Base-by-base conservation (phyloP, 2,329 filamentous ascomycete genomes). In the Claviceps arundinis region DNA sequence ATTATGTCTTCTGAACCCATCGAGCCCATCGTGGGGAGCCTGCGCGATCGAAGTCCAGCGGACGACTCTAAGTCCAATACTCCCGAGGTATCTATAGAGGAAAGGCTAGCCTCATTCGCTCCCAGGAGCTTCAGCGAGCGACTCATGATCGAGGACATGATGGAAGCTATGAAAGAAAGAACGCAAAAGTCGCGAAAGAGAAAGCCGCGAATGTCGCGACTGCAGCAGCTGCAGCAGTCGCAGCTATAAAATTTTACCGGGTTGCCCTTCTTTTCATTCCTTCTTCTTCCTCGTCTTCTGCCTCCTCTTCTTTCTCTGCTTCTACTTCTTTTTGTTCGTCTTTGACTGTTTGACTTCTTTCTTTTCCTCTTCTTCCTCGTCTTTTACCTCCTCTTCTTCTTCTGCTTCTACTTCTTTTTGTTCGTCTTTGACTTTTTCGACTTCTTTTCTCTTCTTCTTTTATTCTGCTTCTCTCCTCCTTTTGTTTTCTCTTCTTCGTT, bases 21-120 rank as follows among this genome's bases (percentile, higher is more conserved):
- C 47, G 70, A 67, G 54, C 71, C 68, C 22, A 78, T 78, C 60
- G 73, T 79, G 8, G 77, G 76, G 1, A 75, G 75, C 45, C 61
- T 79, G 14, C 73, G 76, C 55, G 74, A 73, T n/a, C 67, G 70
- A 52, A 74, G 68, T 51, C 73, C 73, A 11, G 68, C 75, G 54
- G 74, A 76, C 45, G 73, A 76, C 46, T 67, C 61, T 42, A 69
- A 70, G 49, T 60, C 71, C 43, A 71, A 63, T 50, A 73, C 70
- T 56, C 74, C 72, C 55, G 69, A 68, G 24, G 68, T 65, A 34
- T 70, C 68, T 42, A 44, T 49, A 26, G 58, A 72, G 37, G 67
- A 68, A 14, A 65, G 67, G 26, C 56, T 63, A n/a, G 64, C 62
- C 40, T 72, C 72, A 52, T 66, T 70, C 38, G 71, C 70, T 24